phyloP scores from a whole-genome alignment of 345 rosid genomes.

The Psidium friedrichsthalianum region DNA sequence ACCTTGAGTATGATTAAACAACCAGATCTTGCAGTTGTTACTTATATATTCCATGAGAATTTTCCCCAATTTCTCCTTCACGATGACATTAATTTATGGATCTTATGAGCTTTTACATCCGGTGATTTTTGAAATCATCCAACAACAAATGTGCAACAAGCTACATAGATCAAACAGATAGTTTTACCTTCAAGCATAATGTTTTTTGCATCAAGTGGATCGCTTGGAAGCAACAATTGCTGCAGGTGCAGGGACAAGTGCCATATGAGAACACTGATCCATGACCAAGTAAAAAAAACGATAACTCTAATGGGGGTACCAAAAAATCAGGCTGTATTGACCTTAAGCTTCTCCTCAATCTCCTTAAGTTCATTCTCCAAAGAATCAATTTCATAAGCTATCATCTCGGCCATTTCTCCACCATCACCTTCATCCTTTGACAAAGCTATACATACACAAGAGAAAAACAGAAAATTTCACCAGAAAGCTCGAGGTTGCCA shows the following conservation, averaged over 20 bases:
- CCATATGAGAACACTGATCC: background rate
- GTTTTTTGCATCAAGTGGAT: slow-evolving; percentile 95
- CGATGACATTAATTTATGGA: background rate
- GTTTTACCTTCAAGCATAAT: slow-evolving; percentile 91
- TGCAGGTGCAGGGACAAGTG: slow-evolving; percentile 8
- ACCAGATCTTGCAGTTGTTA: background rate
- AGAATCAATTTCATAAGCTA: slow-evolving; percentile 62
- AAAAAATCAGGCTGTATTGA: slow-evolving; percentile 1
- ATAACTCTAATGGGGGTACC: background rate
- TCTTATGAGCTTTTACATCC: background rate
- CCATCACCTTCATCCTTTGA: slow-evolving; percentile 65
- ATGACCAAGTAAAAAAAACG: background rate
- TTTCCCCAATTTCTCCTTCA: background rate
- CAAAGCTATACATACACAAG: slow-evolving; percentile 32
- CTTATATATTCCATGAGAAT: background rate
- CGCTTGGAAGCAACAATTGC: slow-evolving; percentile 73
- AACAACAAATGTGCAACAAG: background rate
- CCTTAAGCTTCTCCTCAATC: slow-evolving; percentile 89
- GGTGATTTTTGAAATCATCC: background rate
- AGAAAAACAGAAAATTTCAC: background rate
- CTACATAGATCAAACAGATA: background rate
- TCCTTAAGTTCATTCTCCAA: slow-evolving; percentile 46
- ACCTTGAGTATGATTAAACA: background rate
- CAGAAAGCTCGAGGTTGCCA: background rate
- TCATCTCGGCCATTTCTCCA: slow-evolving; percentile 95